These are phyloP conservation scores for Corymbia calophylla DNA, from an alignment of 441 rosid species.

Conservation along the genomic window DNA sequence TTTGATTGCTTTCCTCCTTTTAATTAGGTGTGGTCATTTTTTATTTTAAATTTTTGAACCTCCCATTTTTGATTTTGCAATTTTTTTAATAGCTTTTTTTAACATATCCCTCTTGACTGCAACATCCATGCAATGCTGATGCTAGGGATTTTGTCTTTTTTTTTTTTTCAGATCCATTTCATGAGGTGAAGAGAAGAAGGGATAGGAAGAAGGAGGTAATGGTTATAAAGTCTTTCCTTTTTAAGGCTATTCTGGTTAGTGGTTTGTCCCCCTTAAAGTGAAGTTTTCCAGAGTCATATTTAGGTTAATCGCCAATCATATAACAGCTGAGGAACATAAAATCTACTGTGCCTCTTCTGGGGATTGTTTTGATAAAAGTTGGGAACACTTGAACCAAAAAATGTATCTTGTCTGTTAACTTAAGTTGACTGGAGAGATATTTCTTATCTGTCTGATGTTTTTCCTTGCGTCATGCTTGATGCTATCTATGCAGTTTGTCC, in stretches of 20 bases:
- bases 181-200: constrained; percentile 68
- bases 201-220: constrained; percentile 89
- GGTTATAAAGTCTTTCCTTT: background rate
- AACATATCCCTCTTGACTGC: background rate
- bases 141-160: background rate
- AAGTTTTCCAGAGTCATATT: background rate
- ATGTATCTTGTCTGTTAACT: background rate
- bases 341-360: background rate
- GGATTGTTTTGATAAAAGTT: background rate
- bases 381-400: background rate
- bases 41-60: background rate
- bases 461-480: background rate
- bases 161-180: constrained; percentile 65
- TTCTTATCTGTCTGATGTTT: background rate
- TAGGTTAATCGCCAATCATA: background rate
- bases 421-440: background rate
- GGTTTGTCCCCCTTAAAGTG: background rate
- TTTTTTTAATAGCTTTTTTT: background rate
- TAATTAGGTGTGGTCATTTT: background rate
- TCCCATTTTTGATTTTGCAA: background rate
- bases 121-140: background rate
- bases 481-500: background rate
- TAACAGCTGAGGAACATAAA: background rate
- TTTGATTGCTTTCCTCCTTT: background rate
- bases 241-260: background rate